Evolutionary conservation across 2,329 filamentous ascomycete genomes (phyloP), one percentile per base, ranked within the genome.

Genomic region (Aspergillus sp.): DNA sequence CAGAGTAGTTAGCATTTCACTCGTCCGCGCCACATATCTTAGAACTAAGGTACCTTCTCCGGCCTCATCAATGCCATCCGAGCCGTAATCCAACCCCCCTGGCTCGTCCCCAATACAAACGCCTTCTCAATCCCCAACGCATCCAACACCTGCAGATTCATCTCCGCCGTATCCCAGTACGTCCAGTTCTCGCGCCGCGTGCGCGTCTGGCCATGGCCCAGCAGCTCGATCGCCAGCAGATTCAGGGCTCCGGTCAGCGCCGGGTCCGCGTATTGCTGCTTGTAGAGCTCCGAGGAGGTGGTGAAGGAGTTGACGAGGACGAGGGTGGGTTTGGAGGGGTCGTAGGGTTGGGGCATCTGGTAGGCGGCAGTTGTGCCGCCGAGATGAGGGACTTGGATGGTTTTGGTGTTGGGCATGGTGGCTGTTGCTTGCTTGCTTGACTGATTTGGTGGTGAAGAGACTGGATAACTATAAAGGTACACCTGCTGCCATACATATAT

Each of bases 71-170:
- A 49, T 5, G 76, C 74, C 75, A 79, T 77, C 12, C 73, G 54
- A 4, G 70, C 67, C 1, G 69, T 69, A 7, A 79, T 70, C 73
- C 74, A 79, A 0, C 76, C 75, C 0, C 75, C 76, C 56, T 79
- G 76, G 48, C 72, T 75, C 2, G 74, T 78, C 0, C 76, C 75
- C 19, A 77, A 59, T 0, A 67, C 70, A 50, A 76, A 76, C 0
- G 68, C 68, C 51, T 69, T 71, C 9, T 66, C 52, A 12, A 76
- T 68, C 0, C 63, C 62, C 5, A 77, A 48, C 4, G 67, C 67
- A 35, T 79, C 72, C 68, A 82, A 67, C 1, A 78, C 75, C 62
- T 82, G 77, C 29, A 69, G 44, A 7, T 73, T 72, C 73, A 81
- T 76, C 45, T 70, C 65, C 1, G 74, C 74, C 0, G 73, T 70